These are phyloP conservation scores for Debaryomyces tyrocola DNA, from an alignment of 805 yeast genomes.

Conservation along the genomic window DNA sequence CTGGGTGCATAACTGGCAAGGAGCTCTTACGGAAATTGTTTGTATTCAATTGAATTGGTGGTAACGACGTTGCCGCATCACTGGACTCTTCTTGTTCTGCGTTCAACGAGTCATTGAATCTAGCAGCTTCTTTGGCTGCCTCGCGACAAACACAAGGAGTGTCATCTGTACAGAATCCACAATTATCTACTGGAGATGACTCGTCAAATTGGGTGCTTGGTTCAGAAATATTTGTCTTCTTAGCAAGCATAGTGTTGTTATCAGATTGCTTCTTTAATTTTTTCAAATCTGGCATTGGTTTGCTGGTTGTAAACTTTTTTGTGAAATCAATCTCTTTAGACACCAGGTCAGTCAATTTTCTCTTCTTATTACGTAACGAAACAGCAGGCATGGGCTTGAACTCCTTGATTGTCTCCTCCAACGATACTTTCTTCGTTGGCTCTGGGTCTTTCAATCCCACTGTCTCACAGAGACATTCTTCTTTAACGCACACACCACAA, in stretches of 20 bases:
- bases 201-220: slow-evolving; percentile 32
- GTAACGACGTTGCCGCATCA: slow-evolving; percentile 34
- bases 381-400: slow-evolving; percentile 70
- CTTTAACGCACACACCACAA: slow-evolving; percentile 70
- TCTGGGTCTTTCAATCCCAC: slow-evolving; percentile 41
- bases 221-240: slow-evolving; percentile 15
- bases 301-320: slow-evolving; percentile 34
- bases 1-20: slow-evolving; percentile 64
- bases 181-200: slow-evolving; percentile 61
- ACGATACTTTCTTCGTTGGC: slow-evolving; percentile 10
- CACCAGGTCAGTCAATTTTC: slow-evolving; percentile 8
- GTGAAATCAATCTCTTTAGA: slow-evolving; percentile 58
- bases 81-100: slow-evolving; percentile 34
- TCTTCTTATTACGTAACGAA: slow-evolving; percentile 44
- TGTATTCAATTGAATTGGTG: slow-evolving; percentile 37
- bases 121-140: slow-evolving; percentile 55
- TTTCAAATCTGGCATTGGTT: slow-evolving; percentile 38
- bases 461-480: slow-evolving; percentile 64
- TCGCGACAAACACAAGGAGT: slow-evolving; percentile 93
- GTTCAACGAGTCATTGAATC: slow-evolving; percentile 27
- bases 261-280: slow-evolving; percentile 20
- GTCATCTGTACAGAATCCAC: slow-evolving; percentile 93
- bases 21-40: slow-evolving; percentile 34
- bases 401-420: slow-evolving; percentile 35
- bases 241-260: slow-evolving; percentile 1